phyloP scores from a whole-genome alignment of 208 protist genomes.

The Kentomonas sorsogonicus region DNA sequence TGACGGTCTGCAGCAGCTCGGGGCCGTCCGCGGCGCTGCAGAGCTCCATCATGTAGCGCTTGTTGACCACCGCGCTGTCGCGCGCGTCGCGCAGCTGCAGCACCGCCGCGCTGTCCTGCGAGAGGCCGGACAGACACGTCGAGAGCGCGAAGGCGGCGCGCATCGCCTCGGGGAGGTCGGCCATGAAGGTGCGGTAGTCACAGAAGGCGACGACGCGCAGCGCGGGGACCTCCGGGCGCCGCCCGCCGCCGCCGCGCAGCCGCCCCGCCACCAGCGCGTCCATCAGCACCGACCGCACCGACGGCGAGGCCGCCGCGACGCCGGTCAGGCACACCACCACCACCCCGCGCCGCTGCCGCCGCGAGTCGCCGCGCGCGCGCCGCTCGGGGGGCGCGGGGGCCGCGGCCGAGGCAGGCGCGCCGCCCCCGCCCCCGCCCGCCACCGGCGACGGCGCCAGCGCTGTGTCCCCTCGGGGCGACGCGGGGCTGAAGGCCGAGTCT shows the following conservation, averaged over 20 bases:
- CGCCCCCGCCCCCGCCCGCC: too few relatives aligned
- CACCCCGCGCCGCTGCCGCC: slow-evolving; percentile 21
- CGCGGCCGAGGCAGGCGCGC: background rate
- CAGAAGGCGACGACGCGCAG: slow-evolving; percentile 83
- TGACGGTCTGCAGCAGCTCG: slow-evolving; percentile 58
- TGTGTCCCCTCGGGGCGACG: too few relatives aligned
- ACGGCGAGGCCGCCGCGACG: slow-evolving; percentile 41
- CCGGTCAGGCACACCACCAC: slow-evolving; percentile 77
- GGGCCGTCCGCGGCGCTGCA: slow-evolving; percentile 40
- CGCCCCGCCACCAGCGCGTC: slow-evolving; percentile 68
- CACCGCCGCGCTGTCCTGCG: slow-evolving; percentile 78
- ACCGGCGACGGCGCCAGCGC: too few relatives aligned
- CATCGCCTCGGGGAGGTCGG: slow-evolving; percentile 55
- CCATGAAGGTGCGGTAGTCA: slow-evolving; percentile 35
- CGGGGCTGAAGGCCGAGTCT: too few relatives aligned
- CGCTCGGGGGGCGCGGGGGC: background rate
- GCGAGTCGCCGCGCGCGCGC: background rate
- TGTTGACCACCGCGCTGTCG: slow-evolving; percentile 73
- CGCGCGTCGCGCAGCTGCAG: slow-evolving; percentile 51
- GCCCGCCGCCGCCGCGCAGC: slow-evolving; percentile 9
- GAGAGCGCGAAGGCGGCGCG: slow-evolving; percentile 76
- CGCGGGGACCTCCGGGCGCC: slow-evolving; percentile 11
- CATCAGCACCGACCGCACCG: slow-evolving; percentile 61
- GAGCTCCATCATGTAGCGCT: slow-evolving; percentile 67
- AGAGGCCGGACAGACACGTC: slow-evolving; percentile 63